Evolutionary conservation across 768 basidiomycete species (phyloP).

Genomic region (Leccinum variicolor): DNA sequence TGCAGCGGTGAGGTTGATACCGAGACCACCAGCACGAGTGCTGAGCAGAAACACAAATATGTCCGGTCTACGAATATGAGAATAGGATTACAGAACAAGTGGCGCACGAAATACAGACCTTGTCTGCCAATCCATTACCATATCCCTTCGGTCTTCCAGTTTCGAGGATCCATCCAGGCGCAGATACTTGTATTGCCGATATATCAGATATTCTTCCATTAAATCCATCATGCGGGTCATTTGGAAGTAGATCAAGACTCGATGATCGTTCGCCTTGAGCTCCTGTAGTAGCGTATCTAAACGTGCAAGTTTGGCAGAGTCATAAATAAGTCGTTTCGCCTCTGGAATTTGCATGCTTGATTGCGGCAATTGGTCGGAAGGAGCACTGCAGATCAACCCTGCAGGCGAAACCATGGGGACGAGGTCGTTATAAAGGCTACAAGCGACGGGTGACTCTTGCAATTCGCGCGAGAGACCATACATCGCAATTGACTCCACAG

Average conservation of each 20-base stretch:
- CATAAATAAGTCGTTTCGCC: slow-evolving; percentile 90
- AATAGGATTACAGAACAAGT: not conserved
- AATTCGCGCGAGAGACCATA: slow-evolving; percentile 79
- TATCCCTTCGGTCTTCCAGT: slow-evolving; percentile 93
- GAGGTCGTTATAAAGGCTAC: slow-evolving; percentile 41
- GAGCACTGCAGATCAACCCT: slow-evolving; percentile 68
- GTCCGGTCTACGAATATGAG: slow-evolving; percentile 50
- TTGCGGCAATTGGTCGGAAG: slow-evolving; percentile 69
- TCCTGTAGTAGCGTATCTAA: slow-evolving; percentile 88
- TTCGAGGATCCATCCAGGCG: slow-evolving; percentile 92
- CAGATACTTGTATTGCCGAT: slow-evolving; percentile 93
- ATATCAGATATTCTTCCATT: slow-evolving; percentile 98
- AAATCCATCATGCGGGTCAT: slow-evolving; percentile 99
- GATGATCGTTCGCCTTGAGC: slow-evolving; percentile 89
- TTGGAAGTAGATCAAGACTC: slow-evolving; percentile 96
- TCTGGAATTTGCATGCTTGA: slow-evolving; percentile 92
- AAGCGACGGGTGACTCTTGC: slow-evolving; percentile 54
- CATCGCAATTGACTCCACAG: slow-evolving; percentile 70
- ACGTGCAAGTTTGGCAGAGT: slow-evolving; percentile 93
- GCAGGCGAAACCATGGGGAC: slow-evolving; percentile 59
- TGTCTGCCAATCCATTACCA: slow-evolving; percentile 99
- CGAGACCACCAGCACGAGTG: slow-evolving; percentile 93
- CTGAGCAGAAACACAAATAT: slow-evolving; percentile 93
- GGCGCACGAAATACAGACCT: slow-evolving; percentile 49
- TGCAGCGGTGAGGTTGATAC: slow-evolving; percentile 89